Evolutionary conservation across 225 moss, liverwort and hornwort species (phyloP), one percentile per base, ranked within the genome.

Genomic region (Marchantia polymorpha): DNA sequence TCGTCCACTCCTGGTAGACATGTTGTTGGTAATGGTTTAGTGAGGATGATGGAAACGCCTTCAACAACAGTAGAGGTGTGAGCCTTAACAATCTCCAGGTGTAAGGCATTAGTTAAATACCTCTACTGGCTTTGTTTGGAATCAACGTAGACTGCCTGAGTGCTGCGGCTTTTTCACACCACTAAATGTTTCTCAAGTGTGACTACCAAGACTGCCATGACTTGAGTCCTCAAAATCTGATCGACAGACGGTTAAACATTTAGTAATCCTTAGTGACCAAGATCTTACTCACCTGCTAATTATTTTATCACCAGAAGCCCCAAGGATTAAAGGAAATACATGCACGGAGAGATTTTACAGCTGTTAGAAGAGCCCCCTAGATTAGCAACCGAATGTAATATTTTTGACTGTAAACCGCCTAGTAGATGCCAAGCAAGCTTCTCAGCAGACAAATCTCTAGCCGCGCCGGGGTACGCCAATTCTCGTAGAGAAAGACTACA

Each of bases 61-160:
- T 39, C 82, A 30, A 69, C 81, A 59, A 48, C 82, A 46, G 29
- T 80, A 75, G 60, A 74, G 53, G 69, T 75, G 60, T 85, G 69
- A 75, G 7, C 20, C 46, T 7, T 0, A 50, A n/a, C n/a, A 71
- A 20, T 30, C n/a, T 75, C 17, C 56, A 72, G n/a, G 72, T 72
- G 19, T 23, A 30, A 51, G n/a, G n/a, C 50, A 72, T 13, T 31
- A 75, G 74, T 10, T 27, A 14, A 75, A 10, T 31, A 58, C 56
- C 30, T 17, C 74, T 30, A 11, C 10, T 23, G 74, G 73, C 14
- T 73, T 52, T 23, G 25, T 73, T 73, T 26, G 22, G 54, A 51
- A 29, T 12, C 16, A 75, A 52, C 52, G 26, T 8, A 10, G 52
- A 53, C 51, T 58, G 52, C 56, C 14, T 52, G 29, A 16, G 56